A percentile compares a stretch with the other conserved stretches of the same genome.
Conservation (phyloP, 495 filamentous ascomycete genomes). For the Friedmanniomyces simplex region DNA sequence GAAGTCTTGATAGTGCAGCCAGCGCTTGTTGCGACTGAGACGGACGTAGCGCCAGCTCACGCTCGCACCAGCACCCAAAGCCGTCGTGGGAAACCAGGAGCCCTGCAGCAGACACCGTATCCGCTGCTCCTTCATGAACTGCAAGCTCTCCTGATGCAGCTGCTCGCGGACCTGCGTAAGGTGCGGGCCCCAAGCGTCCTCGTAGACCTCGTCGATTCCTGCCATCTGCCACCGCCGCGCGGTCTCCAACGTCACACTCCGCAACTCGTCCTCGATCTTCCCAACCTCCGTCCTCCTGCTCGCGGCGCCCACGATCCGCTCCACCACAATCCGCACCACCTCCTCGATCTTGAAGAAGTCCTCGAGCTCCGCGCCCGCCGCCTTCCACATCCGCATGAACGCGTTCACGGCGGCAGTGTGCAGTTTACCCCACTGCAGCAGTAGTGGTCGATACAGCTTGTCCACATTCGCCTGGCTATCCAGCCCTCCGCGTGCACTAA, state of each 20-base stretch:
- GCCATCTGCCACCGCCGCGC: slow-evolving; percentile 92
- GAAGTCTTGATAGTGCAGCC: slow-evolving; percentile 88
- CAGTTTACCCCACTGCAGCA: slow-evolving; percentile 93
- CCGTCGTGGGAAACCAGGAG: slow-evolving; percentile 70
- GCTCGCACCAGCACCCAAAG: slow-evolving; percentile 14
- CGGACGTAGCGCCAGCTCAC: slow-evolving; percentile 68
- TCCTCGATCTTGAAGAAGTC: slow-evolving; percentile 92
- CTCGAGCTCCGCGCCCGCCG: slow-evolving; percentile 66
- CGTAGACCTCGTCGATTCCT: slow-evolving; percentile 77
- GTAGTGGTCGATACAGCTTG: slow-evolving; percentile 72
- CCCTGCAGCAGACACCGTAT: slow-evolving; percentile 85
- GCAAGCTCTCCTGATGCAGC: slow-evolving; percentile 79
- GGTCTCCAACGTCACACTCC: slow-evolving; percentile 65
- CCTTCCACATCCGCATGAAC: slow-evolving; percentile 88
- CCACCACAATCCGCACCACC: slow-evolving; percentile 78
- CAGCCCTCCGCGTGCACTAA: neutral
- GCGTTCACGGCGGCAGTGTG: slow-evolving; percentile 81
- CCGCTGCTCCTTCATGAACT: slow-evolving; percentile 94
- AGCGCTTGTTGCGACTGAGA: slow-evolving; percentile 82
- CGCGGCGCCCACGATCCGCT: slow-evolving; percentile 80
- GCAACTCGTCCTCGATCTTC: slow-evolving; percentile 80
- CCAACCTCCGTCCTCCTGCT: slow-evolving; percentile 73
- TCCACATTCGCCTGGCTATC: slow-evolving; percentile 61
- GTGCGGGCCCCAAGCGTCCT: slow-evolving; percentile 89
- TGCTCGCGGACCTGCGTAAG: slow-evolving; percentile 82